Conservation (phyloP, 371 early-diverging fungal genomes). For the Enterocytospora artemiae region DNA sequence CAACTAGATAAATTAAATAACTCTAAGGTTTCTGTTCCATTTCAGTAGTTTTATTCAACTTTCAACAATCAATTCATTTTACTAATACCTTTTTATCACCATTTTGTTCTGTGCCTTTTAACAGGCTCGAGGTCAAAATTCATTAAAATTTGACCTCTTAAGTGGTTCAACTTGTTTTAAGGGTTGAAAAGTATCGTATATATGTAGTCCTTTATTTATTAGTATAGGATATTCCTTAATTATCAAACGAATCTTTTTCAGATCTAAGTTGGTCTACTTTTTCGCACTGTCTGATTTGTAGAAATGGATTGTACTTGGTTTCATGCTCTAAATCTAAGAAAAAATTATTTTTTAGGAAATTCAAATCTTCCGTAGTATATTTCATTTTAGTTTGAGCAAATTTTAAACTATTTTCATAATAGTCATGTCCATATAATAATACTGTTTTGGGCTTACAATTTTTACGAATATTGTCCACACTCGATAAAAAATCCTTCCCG, state of each 20-base stretch:
- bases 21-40: too few species aligned
- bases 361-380: neutral
- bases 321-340: neutral
- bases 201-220: too few species aligned
- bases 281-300: neutral
- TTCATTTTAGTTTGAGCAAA: constrained; percentile 25
- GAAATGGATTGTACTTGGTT: neutral
- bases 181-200: too few species aligned
- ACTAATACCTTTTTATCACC: too few species aligned
- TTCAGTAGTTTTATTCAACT: too few species aligned
- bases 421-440: constrained; percentile 57
- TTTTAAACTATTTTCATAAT: constrained; percentile 35
- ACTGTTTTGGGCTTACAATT: constrained; percentile 20
- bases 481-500: constrained; percentile 40
- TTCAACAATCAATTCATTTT: too few species aligned
- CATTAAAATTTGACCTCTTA: too few species aligned
- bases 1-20: constrained; percentile 71
- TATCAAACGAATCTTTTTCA: neutral
- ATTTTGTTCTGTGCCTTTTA: too few species aligned
- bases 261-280: neutral
- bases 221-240: neutral
- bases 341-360: neutral
- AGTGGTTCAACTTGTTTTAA: too few species aligned
- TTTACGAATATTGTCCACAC: constrained; percentile 26
- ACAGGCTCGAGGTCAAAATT: too few species aligned